phyloP scores from a whole-genome alignment of 805 yeast genomes.

The Candida palmyrensis region DNA sequence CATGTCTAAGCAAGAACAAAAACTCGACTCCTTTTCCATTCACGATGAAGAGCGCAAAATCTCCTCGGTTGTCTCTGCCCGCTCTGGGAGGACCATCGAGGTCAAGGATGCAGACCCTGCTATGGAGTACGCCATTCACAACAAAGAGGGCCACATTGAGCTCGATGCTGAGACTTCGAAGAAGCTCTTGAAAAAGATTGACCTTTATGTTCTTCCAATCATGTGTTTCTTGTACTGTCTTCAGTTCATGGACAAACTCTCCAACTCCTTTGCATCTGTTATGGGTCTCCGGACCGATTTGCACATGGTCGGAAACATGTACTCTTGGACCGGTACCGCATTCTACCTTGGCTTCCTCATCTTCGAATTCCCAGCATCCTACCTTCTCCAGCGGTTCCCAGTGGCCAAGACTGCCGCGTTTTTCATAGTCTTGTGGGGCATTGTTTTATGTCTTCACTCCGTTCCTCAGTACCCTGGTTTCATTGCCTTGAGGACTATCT shows the following conservation, averaged over 20 bases:
- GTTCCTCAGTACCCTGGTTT: constrained; percentile 41
- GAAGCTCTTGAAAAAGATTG: constrained; percentile 17
- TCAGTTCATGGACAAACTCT: constrained; percentile 33
- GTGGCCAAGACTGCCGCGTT: constrained; percentile 46
- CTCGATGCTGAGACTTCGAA: constrained; percentile 8
- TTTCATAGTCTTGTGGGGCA: constrained; percentile 60
- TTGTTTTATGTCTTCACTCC: constrained; percentile 47
- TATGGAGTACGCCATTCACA: constrained; percentile 24
- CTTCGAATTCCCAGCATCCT: constrained; percentile 47
- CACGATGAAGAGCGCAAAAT: too few relatives aligned
- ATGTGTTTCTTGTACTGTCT: constrained; percentile 19
- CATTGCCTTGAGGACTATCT: constrained; percentile 32
- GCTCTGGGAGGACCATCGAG: too few relatives aligned
- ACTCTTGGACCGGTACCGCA: constrained; percentile 35
- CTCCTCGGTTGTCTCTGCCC: too few relatives aligned
- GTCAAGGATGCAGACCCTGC: constrained; percentile 34
- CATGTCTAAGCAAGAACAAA: too few relatives aligned
- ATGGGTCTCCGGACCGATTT: constrained; percentile 34
- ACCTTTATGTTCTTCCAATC: constrained; percentile 19
- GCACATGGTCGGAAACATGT: constrained; percentile 29
- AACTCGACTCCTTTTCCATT: too few relatives aligned
- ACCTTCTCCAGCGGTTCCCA: constrained; percentile 50
- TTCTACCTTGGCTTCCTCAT: constrained; percentile 54
- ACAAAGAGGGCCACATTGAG: constrained; percentile 3
- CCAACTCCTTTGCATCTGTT: constrained; percentile 35